Conservation (phyloP, 2,329 filamentous ascomycete species). For the Calonectria multiphialidica region DNA sequence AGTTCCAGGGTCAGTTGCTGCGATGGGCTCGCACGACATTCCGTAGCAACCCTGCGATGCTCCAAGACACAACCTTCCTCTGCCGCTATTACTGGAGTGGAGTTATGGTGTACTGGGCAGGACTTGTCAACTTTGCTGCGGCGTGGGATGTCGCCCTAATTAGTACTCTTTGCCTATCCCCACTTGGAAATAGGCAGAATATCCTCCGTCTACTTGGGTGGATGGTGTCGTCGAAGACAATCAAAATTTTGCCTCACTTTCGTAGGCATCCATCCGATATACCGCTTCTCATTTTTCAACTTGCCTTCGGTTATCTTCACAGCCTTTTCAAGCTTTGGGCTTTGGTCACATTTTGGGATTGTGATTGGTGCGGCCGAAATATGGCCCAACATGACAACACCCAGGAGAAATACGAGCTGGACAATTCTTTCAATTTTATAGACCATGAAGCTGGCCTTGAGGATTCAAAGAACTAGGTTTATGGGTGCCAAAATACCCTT, state of each 20-base stretch:
- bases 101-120: slow-evolving; percentile 67
- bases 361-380: slow-evolving; percentile 50
- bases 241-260: slow-evolving; percentile 69
- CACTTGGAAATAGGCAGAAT: neutral
- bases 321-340: slow-evolving; percentile 69
- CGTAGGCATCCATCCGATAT: slow-evolving; percentile 63
- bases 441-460: neutral
- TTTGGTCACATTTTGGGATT: slow-evolving; percentile 63
- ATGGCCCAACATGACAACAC: slow-evolving; percentile 40
- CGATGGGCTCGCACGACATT: slow-evolving; percentile 71
- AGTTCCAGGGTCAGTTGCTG: slow-evolving; percentile 65
- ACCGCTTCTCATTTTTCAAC: slow-evolving; percentile 59
- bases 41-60: slow-evolving; percentile 64
- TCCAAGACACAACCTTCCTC: slow-evolving; percentile 55
- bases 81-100: slow-evolving; percentile 56
- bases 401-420: slow-evolving; percentile 5
- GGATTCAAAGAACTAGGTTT: too few relatives aligned
- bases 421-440: slow-evolving; percentile 26
- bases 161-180: slow-evolving; percentile 37
- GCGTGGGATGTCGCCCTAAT: slow-evolving; percentile 62
- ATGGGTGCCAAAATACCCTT: too few relatives aligned
- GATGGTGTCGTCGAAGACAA: slow-evolving; percentile 66
- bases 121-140: slow-evolving; percentile 67
- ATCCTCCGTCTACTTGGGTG: slow-evolving; percentile 49
- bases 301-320: slow-evolving; percentile 70